phyloP scores from a whole-genome alignment of 257 asterid species.

The Prunella vulgaris region DNA sequence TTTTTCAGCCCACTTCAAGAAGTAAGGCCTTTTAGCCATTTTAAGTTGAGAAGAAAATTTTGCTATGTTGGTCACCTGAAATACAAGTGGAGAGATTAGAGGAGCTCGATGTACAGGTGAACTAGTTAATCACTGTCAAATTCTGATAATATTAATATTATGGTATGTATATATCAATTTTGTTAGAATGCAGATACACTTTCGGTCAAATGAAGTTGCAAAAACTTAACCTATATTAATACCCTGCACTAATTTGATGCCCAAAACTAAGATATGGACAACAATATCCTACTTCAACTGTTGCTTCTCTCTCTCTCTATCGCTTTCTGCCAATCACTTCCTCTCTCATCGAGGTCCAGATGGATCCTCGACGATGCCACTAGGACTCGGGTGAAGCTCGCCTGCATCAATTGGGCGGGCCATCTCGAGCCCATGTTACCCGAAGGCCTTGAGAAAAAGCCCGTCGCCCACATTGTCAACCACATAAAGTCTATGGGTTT shows the following conservation, averaged over 20 bases:
- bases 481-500: conserved; percentile 43
- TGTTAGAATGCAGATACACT: no score
- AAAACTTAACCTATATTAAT: neutral
- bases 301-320: conserved; percentile 21
- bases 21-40: no score
- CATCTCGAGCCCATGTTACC: conserved; percentile 59
- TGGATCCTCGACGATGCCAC: conserved; percentile 46
- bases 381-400: conserved; percentile 43
- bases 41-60: no score
- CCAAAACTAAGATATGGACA: conserved; percentile 7
- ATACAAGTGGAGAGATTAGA: no score
- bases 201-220: conserved; percentile 15
- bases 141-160: no score
- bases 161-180: no score
- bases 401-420: conserved; percentile 54
- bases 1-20: no score
- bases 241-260: neutral
- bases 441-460: conserved; percentile 50
- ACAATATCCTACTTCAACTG: neutral
- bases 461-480: conserved; percentile 27
- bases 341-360: conserved; percentile 52
- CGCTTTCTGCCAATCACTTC: conserved; percentile 29
- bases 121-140: no score
- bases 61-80: no score
- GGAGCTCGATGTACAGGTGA: no score